Percentiles rank a stretch among this genome's conserved stretches.
Evolutionary conservation across 495 filamentous ascomycete genomes (phyloP).

Genomic region (Chaetomidium leptoderma): DNA sequence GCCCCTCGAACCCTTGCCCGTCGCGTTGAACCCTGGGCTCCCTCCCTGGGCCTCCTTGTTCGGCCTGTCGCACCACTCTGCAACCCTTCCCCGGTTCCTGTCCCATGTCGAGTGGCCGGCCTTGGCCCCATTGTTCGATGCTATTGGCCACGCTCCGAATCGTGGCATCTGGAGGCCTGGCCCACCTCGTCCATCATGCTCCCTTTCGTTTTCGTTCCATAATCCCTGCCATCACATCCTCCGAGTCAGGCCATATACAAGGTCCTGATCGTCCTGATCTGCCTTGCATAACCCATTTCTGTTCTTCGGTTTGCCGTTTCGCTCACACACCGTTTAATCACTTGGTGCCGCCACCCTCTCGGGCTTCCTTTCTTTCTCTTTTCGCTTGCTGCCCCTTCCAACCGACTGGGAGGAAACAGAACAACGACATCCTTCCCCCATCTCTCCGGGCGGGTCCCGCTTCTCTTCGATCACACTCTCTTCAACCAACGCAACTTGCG

Average conservation of each 20-base stretch:
- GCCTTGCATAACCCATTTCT: conserved; percentile 27
- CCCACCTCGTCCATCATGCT: background rate
- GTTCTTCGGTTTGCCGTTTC: conserved; percentile 9
- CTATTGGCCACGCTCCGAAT: background rate
- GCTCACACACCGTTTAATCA: conserved; percentile 20
- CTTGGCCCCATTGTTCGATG: background rate
- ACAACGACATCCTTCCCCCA: conserved; percentile 22
- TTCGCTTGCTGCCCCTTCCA: conserved; percentile 17
- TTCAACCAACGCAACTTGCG: background rate
- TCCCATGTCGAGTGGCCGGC: conserved; percentile 3
- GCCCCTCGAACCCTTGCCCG: too few relatives aligned
- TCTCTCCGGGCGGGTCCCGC: conserved; percentile 32
- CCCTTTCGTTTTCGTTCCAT: conserved; percentile 4
- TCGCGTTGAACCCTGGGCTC: conserved; percentile 10
- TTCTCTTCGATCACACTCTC: conserved; percentile 23
- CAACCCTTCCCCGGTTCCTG: background rate
- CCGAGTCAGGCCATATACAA: conserved; percentile 24
- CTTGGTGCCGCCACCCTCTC: conserved; percentile 13
- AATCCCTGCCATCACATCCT: conserved; percentile 6
- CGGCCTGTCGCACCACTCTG: background rate
- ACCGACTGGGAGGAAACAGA: conserved; percentile 13
- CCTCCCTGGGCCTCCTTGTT: background rate
- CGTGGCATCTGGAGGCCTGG: background rate
- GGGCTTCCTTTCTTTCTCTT: conserved; percentile 13
- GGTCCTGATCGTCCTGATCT: conserved; percentile 27